These are phyloP conservation scores for Aspergillus asperescens DNA, from an alignment of 495 filamentous ascomycete genomes.

Conservation along the genomic window DNA sequence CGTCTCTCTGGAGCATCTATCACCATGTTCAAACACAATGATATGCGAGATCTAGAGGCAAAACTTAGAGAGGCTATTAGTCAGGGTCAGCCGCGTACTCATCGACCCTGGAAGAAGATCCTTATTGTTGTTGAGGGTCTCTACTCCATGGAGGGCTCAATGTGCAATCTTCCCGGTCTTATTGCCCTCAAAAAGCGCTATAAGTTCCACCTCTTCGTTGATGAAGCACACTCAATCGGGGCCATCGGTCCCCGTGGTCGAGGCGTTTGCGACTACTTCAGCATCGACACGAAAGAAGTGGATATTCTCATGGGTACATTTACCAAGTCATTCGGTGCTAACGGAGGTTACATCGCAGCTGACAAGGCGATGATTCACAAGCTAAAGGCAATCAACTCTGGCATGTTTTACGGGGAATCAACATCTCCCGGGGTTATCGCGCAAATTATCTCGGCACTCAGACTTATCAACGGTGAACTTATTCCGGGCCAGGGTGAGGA, in stretches of 20 bases:
- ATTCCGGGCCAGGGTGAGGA: conserved; percentile 91
- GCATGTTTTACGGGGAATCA: conserved; percentile 80
- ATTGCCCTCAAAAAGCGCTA: conserved; percentile 84
- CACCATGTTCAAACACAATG: conserved; percentile 93
- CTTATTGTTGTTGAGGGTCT: conserved; percentile 93
- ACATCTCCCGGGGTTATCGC: conserved; percentile 79
- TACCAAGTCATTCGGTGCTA: conserved; percentile 97
- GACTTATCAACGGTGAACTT: conserved; percentile 83
- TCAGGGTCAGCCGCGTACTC: conserved; percentile 92
- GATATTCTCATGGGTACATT: conserved; percentile 98
- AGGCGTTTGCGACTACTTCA: conserved; percentile 96
- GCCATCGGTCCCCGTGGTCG: conserved; percentile 82
- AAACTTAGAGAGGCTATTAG: conserved; percentile 86
- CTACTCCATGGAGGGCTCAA: conserved; percentile 98
- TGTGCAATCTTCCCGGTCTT: conserved; percentile 89
- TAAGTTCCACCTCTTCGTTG: conserved; percentile 92
- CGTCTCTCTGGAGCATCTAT: conserved; percentile 93
- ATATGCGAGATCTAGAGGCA: conserved; percentile 80
- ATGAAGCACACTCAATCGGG: conserved; percentile 95
- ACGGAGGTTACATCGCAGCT: conserved; percentile 91
- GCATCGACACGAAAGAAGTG: conserved; percentile 77
- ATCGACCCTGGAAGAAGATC: conserved; percentile 98
- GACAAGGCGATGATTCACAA: conserved; percentile 90
- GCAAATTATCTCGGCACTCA: conserved; percentile 80
- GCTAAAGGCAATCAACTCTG: conserved; percentile 78